Percentiles rank a stretch among this genome's conserved stretches.
Conservation (phyloP, 148 eudicot species). For the Rhododendron griersonianum region DNA sequence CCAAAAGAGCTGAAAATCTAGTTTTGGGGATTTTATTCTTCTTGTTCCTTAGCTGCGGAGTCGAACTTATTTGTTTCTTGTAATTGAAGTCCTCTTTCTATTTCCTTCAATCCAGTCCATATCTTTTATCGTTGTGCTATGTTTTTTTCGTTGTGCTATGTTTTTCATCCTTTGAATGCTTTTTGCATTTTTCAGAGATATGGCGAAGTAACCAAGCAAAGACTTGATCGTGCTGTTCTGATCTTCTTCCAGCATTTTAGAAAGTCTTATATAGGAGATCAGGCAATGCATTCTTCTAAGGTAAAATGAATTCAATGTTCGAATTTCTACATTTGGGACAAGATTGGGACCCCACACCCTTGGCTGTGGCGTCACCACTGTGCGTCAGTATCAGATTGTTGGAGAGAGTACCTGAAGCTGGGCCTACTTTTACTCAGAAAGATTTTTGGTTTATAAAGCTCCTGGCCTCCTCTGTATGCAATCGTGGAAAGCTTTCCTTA, state of each 20-base stretch:
- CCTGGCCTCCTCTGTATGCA: no score
- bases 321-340: not conserved
- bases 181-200: conserved; percentile 57
- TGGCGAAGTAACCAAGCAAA: conserved; percentile 71
- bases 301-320: conserved; percentile 28
- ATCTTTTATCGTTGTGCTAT: no score
- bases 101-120: not conserved
- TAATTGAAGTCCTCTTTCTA: not conserved
- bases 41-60: not conserved
- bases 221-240: conserved; percentile 83
- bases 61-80: not conserved
- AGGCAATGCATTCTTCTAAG: conserved; percentile 81
- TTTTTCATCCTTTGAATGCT: no score
- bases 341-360: no score
- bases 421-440: no score
- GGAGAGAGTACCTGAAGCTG: no score
- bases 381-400: no score
- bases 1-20: not conserved
- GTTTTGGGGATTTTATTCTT: not conserved
- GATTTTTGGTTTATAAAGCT: no score
- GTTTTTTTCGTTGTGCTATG: no score
- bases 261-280: conserved; percentile 77
- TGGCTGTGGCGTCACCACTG: no score
- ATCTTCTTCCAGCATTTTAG: conserved; percentile 69
- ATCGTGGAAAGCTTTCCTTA: no score